A percentile compares a stretch with the other conserved stretches of the same genome.
Evolutionary conservation across 257 asterid genomes (phyloP).

Genomic region (Coffea eugenioides): DNA sequence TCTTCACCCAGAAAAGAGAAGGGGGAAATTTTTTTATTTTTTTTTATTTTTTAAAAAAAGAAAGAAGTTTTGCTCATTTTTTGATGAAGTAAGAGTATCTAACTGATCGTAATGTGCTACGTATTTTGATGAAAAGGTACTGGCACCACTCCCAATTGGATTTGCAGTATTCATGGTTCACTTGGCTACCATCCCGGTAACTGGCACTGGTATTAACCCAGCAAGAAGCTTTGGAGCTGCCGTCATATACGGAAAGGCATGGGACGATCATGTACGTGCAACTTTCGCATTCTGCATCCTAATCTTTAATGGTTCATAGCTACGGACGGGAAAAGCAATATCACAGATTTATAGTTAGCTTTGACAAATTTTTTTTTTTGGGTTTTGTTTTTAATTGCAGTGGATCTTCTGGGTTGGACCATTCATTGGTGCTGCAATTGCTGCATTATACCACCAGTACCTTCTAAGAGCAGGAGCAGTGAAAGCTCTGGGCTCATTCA

Average conservation of each 20-base stretch:
- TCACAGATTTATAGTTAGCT: neutral
- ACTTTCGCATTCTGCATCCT: neutral
- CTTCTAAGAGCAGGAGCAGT: constrained; percentile 69
- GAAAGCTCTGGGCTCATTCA: constrained; percentile 76
- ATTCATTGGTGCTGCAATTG: constrained; percentile 73
- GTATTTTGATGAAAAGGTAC: constrained; percentile 34
- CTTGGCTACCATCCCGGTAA: too few relatives aligned
- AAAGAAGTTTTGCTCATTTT: neutral
- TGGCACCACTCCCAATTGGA: constrained; percentile 69
- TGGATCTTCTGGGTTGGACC: constrained; percentile 97
- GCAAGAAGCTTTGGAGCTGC: constrained; percentile 74
- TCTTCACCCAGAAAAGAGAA: too few relatives aligned
- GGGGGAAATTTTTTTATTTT: too few relatives aligned
- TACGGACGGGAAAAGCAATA: too few relatives aligned
- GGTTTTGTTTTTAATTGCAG: constrained; percentile 20
- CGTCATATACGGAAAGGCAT: constrained; percentile 26
- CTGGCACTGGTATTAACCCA: too few relatives aligned
- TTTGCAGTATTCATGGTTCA: too few relatives aligned
- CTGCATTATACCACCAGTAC: constrained; percentile 70
- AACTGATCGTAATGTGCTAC: neutral
- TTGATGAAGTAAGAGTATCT: neutral
- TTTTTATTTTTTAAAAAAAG: too few relatives aligned
- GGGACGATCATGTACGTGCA: constrained; percentile 62
- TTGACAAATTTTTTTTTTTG: neutral
- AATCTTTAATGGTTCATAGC: neutral